A percentile compares a stretch with the other conserved stretches of the same genome.
Evolutionary conservation across 225 moss, liverwort and hornwort genomes (phyloP).

Genomic region (Takakia lepidozioides): DNA sequence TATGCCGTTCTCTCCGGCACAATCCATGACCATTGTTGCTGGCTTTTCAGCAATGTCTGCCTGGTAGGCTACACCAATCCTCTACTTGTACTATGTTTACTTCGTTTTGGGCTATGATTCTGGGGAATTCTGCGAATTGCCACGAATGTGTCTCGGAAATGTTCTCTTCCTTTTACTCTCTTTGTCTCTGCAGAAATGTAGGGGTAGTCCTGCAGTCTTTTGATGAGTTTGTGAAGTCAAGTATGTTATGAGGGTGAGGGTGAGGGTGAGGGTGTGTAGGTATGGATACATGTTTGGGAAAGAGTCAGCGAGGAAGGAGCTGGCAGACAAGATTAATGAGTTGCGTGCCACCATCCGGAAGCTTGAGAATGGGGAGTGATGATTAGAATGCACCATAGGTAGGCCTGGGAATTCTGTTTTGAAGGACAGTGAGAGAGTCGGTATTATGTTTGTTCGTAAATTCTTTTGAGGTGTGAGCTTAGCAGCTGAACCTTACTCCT

Average conservation of each 20-base stretch:
- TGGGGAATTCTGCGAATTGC: neutral
- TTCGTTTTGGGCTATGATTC: neutral
- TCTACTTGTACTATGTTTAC: neutral
- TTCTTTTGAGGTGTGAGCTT: too few relatives aligned
- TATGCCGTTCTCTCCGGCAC: conserved; percentile 38
- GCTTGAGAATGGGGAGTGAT: conserved; percentile 10
- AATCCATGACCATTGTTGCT: conserved; percentile 30
- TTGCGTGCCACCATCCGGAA: conserved; percentile 25
- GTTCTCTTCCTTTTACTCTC: neutral
- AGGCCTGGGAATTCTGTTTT: too few relatives aligned
- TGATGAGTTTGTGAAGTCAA: neutral
- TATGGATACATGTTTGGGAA: conserved; percentile 95
- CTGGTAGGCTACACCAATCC: too few relatives aligned
- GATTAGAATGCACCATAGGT: too few relatives aligned
- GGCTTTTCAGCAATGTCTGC: conserved; percentile 42
- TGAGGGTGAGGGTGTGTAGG: conserved; percentile 17
- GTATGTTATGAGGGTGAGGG: too few relatives aligned
- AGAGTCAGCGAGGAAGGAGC: conserved; percentile 73
- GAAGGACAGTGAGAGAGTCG: too few relatives aligned
- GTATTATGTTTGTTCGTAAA: too few relatives aligned
- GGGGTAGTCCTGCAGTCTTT: neutral
- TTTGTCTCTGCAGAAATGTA: too few relatives aligned
- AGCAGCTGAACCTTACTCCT: too few relatives aligned
- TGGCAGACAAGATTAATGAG: conserved; percentile 57
- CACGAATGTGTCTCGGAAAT: neutral